A percentile compares a stretch with the other conserved stretches of the same genome.
Evolutionary conservation across 345 rosid genomes (phyloP).

Genomic region (Gossypium thurberi): DNA sequence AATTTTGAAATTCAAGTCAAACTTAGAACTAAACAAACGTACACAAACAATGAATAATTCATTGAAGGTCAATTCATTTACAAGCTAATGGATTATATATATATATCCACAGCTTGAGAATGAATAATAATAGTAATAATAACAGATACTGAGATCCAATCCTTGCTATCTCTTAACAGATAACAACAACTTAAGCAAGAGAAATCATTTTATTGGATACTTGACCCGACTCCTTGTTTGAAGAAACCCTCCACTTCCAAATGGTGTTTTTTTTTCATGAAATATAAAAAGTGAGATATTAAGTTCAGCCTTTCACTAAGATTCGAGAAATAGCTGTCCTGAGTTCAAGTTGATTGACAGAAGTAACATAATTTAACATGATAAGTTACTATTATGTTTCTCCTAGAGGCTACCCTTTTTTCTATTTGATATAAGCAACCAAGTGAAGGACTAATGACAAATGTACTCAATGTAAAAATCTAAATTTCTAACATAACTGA

Average conservation of each 20-base stretch:
- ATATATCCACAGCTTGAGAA: too few relatives aligned
- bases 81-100: too few relatives aligned
- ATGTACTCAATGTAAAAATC: neutral
- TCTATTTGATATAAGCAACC: neutral
- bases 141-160: too few relatives aligned
- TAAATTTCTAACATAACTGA: neutral
- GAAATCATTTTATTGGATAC: too few relatives aligned
- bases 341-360: neutral
- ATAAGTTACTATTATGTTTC: neutral
- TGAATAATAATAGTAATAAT: too few relatives aligned
- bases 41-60: too few relatives aligned
- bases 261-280: neutral
- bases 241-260: neutral
- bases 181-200: too few relatives aligned
- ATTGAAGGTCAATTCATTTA: too few relatives aligned
- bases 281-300: neutral
- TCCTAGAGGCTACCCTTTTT: neutral
- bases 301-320: neutral
- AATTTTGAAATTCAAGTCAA: too few relatives aligned
- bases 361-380: neutral
- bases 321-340: neutral
- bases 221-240: too few relatives aligned
- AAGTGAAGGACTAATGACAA: neutral
- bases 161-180: too few relatives aligned
- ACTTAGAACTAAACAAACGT: too few relatives aligned